These are phyloP conservation scores for Piromyces finnis DNA, from an alignment of 192 early-diverging fungal species.

Conservation along the genomic window DNA sequence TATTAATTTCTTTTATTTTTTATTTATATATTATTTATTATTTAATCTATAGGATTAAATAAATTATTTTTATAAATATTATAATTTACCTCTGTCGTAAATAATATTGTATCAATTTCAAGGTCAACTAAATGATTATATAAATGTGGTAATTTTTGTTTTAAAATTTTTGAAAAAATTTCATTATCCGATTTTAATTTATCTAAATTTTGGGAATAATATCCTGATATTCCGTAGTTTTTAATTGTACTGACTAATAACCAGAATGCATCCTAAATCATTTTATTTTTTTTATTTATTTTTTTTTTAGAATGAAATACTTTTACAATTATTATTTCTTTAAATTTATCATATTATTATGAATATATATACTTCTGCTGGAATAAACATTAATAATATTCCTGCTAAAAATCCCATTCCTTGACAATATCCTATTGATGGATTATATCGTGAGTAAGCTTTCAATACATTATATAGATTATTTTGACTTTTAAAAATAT, in stretches of 20 bases:
- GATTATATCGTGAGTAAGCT: neutral
- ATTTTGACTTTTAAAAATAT: neutral
- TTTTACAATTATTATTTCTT: no score
- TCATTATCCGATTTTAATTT: neutral
- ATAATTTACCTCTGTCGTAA: neutral
- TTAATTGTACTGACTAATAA: neutral
- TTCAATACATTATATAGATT: neutral
- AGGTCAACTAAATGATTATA: neutral
- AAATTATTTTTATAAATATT: neutral
- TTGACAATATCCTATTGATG: neutral
- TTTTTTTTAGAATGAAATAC: no score
- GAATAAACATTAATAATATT: neutral
- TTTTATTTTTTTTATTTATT: no score
- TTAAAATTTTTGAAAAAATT: neutral
- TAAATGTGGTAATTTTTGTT: neutral
- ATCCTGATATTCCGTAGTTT: neutral
- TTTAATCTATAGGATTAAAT: no score
- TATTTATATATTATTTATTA: neutral
- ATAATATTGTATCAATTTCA: neutral
- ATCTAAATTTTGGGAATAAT: neutral
- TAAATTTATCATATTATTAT: no score
- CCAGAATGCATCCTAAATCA: neutral
- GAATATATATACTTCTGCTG: neutral
- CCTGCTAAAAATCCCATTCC: neutral
- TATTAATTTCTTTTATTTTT: no score